Evolutionary conservation across 2,329 filamentous ascomycete species (phyloP), one percentile per base, ranked within the genome.

Genomic region (Ophiosphaerella herpotricha): DNA sequence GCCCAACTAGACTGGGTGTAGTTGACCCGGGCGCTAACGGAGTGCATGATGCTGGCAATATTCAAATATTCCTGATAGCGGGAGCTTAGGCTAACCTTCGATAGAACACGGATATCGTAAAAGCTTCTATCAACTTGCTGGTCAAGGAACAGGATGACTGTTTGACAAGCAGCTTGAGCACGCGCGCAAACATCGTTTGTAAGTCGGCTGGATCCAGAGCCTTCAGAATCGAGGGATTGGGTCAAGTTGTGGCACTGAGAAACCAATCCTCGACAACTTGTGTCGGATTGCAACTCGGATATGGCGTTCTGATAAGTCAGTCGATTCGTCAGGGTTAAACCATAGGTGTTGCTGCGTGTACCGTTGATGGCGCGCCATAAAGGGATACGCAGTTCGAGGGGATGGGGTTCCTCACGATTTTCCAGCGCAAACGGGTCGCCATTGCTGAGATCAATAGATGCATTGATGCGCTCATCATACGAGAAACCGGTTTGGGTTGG

Each of bases 401-500:
- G 52, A 34, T 67, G 70, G 4, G 75, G 72, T 33, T 68, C 16
- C 14, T 37, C 21, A 16, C 43, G 48, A 32, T n/a, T 46, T 1
- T 46, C 40, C 5, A 45, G 33, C 16, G 14, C 31, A 3, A 26
- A 39, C 2, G 47, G 45, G 32, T 48, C 23, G 14, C 42, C 16
- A 14, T 36, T 29, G 3, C 13, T 37, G 14, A 69, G 47, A 37
- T 70, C 57, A n/a, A 61, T 34, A 9, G 70, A 62, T 12, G 50
- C 57, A 34, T 90, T 86, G 7, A 80, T 83, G 7, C 80, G 75
- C 23, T 78, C 79, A 63, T 91, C 89, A 64, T 83, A 85, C 2
- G 85, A 88, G 57, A 88, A 85, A 23, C 84, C 83, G 41, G 90
- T 83, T 71, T 90, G 85, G 54, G 86, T 85, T 21, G 86, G 86